These are phyloP conservation scores for Seiridium unicorne DNA, from an alignment of 2,329 filamentous ascomycete genomes.

Conservation along the genomic window DNA sequence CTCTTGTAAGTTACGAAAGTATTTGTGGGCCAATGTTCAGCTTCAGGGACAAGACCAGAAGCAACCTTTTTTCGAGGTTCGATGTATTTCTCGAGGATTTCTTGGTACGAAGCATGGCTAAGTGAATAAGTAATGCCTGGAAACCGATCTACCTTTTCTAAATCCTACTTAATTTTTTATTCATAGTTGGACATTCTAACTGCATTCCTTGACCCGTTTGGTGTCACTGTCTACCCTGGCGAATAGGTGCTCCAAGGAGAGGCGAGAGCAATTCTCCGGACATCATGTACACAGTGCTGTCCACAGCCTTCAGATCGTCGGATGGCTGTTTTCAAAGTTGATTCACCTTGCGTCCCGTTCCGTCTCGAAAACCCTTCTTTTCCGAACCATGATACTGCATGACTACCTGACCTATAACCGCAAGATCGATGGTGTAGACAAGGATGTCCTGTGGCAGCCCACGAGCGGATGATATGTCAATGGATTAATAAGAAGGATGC, in stretches of 20 bases:
- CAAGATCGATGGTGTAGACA: background rate
- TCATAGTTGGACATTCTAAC: too few species aligned
- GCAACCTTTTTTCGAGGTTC: too few species aligned
- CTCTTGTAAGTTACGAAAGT: too few species aligned
- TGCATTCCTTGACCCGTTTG: too few species aligned
- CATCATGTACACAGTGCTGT: too few species aligned
- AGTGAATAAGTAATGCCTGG: too few species aligned
- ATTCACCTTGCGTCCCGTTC: background rate
- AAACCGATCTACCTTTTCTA: too few species aligned
- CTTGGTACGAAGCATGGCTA: too few species aligned
- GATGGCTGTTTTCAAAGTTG: background rate
- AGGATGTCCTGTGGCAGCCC: background rate
- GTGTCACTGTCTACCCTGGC: background rate
- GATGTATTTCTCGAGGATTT: too few species aligned
- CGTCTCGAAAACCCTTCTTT: background rate
- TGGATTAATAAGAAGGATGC: background rate
- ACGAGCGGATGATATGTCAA: background rate
- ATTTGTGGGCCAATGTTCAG: too few species aligned
- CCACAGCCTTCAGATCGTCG: background rate
- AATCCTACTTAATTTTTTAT: too few species aligned
- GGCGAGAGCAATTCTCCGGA: background rate
- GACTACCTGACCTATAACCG: background rate
- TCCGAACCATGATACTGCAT: background rate
- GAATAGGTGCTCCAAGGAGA: background rate
- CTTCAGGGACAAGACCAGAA: too few species aligned